A percentile compares a stretch with the other conserved stretches of the same genome.
Evolutionary conservation across 495 filamentous ascomycete genomes (phyloP).

Genomic region (Podospora australis): DNA sequence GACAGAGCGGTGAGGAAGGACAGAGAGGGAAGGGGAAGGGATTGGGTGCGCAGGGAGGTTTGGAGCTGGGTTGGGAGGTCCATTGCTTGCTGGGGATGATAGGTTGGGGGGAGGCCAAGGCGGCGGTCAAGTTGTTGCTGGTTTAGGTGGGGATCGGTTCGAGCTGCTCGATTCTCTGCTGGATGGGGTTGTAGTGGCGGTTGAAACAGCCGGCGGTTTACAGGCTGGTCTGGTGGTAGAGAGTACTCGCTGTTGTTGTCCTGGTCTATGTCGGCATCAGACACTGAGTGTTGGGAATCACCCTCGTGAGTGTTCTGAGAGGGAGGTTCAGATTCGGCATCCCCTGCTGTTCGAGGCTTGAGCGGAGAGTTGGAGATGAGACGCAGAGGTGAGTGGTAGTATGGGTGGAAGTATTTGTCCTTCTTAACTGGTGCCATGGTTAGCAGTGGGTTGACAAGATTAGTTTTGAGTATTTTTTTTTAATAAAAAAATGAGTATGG

Average conservation of each 20-base stretch:
- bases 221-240: no score
- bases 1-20: conserved; percentile 29
- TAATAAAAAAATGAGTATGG: no score
- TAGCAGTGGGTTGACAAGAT: no score
- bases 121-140: neutral
- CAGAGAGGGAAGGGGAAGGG: conserved; percentile 32
- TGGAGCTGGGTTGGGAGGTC: conserved; percentile 33
- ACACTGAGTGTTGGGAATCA: no score
- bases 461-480: no score
- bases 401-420: neutral
- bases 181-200: neutral
- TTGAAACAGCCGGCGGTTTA: no score
- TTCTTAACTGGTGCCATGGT: neutral
- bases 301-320: no score
- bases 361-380: neutral
- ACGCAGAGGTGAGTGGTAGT: neutral
- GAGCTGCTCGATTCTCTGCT: neutral
- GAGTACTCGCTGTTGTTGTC: no score
- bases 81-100: conserved; percentile 6
- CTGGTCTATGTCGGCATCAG: no score
- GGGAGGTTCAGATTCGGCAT: no score
- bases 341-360: no score
- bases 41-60: conserved; percentile 25
- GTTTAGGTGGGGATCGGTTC: neutral
- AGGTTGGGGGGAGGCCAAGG: neutral